A percentile compares a stretch with the other conserved stretches of the same genome.
These are phyloP conservation scores for Blakeslea trispora DNA, from an alignment of 371 early-diverging fungal genomes.

Conservation along the genomic window DNA sequence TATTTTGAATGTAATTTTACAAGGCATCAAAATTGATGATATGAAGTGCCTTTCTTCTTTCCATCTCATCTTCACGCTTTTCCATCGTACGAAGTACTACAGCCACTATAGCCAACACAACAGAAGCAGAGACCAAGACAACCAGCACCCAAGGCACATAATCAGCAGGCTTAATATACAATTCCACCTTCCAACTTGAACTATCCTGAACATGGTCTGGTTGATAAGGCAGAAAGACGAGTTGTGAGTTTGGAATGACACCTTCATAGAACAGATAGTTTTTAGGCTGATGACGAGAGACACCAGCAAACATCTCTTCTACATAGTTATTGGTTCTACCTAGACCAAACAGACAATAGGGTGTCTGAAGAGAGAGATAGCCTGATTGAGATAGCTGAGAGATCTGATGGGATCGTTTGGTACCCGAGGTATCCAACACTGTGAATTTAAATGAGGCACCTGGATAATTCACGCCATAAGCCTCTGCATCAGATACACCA, in stretches of 20 bases:
- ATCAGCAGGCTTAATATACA: conserved; percentile 85
- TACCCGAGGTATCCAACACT: conserved; percentile 78
- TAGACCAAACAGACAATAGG: conserved; percentile 84
- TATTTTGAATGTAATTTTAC: no score
- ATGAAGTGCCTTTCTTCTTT: conserved; percentile 71
- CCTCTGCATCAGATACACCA: conserved; percentile 67
- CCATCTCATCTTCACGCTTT: conserved; percentile 79
- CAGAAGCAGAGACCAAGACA: conserved; percentile 64
- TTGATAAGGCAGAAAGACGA: conserved; percentile 87
- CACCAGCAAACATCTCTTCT: conserved; percentile 87
- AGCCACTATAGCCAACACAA: conserved; percentile 69
- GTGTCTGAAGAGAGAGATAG: conserved; percentile 77
- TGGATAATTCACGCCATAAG: conserved; percentile 80
- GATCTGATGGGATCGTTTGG: conserved; percentile 76
- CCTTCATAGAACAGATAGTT: conserved; percentile 71
- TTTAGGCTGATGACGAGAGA: conserved; percentile 64
- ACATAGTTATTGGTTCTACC: conserved; percentile 96
- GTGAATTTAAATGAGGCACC: conserved; percentile 88
- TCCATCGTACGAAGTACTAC: conserved; percentile 74
- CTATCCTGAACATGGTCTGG: conserved; percentile 52
- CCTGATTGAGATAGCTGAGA: conserved; percentile 80
- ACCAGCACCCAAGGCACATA: conserved; percentile 78
- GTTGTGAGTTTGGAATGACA: conserved; percentile 91
- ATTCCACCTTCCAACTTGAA: conserved; percentile 78
- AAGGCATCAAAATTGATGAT: conserved; percentile 92